These are phyloP conservation scores for Trichoderma oligosporum DNA, from an alignment of 2,329 filamentous ascomycete species.

Conservation along the genomic window DNA sequence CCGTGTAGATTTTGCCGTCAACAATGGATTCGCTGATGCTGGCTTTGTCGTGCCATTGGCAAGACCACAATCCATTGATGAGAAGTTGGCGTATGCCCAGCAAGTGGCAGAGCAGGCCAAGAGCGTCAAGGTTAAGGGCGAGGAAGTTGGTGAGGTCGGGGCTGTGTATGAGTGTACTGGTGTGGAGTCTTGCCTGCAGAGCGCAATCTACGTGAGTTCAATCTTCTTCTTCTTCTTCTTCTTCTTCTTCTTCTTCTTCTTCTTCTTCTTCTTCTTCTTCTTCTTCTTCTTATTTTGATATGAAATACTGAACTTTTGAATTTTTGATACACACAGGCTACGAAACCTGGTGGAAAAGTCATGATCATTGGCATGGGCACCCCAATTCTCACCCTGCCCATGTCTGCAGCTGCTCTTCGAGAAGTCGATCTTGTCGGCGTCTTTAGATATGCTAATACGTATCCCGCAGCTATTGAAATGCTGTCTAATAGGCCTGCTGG, in stretches of 20 bases:
- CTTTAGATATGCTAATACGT: slow-evolving; percentile 73
- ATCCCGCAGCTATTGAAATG: slow-evolving; percentile 53
- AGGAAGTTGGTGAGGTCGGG: slow-evolving; percentile 59
- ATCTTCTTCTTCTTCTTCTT: slow-evolving; percentile 18
- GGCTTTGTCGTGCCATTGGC: slow-evolving; percentile 48
- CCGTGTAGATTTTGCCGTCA: slow-evolving; percentile 54
- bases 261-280: background rate
- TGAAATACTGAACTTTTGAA: background rate
- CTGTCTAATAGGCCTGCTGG: slow-evolving; percentile 45
- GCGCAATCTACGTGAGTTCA: slow-evolving; percentile 60
- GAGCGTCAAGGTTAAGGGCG: slow-evolving; percentile 34
- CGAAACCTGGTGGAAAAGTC: slow-evolving; percentile 64
- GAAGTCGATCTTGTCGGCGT: slow-evolving; percentile 70
- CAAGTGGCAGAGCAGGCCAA: slow-evolving; percentile 46
- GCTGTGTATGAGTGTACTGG: slow-evolving; percentile 76
- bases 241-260: slow-evolving; percentile 14
- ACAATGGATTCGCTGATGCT: slow-evolving; percentile 54
- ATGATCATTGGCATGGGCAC: slow-evolving; percentile 71
- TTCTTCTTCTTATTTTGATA: too few relatives aligned
- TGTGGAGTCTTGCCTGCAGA: slow-evolving; percentile 71
- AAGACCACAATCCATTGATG: slow-evolving; percentile 47
- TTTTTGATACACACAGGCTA: slow-evolving; percentile 39
- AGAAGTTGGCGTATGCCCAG: slow-evolving; percentile 50
- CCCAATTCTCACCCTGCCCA: slow-evolving; percentile 64
- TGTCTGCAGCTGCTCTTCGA: slow-evolving; percentile 63